Evolutionary conservation across 441 rosid genomes (phyloP), one percentile per base, ranked within the genome.

Genomic region (Metrosideros polymorpha): DNA sequence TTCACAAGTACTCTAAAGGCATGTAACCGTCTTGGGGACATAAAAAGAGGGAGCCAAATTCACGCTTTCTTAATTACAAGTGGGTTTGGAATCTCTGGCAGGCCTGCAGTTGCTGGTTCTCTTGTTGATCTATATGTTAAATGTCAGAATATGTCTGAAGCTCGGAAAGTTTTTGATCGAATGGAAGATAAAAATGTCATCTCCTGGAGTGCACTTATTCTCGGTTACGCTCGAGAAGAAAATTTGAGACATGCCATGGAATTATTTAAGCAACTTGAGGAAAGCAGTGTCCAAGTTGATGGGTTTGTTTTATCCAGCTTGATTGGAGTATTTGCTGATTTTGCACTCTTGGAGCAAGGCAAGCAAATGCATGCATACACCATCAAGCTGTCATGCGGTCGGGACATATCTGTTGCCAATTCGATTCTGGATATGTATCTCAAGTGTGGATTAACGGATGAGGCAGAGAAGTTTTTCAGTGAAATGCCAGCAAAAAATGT

Each of bases 371-470:
- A 96, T 82, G 97, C 94, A 19, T 94, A 90, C 57, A 84, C 91
- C 25, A 85, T 88, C 82, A 96, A 97, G 92, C 88, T 96, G 51
- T 95, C 95, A 18, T 90, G 92, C 77, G 96, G 99, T 82, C 90
- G 61, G 83, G 94, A 94, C 87, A 89, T 90, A 87, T 93, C 98
- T 24, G 98, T 95, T 43, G 83, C 86, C 86, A 96, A 96, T 88
- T 94, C 99, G 7, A 76, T 92, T 63, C 87, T 95, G 83, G 99
- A 97, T 87, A 94, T 97, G 99, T 97, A 97, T 88, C 95, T 97
- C 86, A 97, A 96, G 82, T 94, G 96, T 85, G 99, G 99, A 66
- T 63, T 92, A 53, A 88, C 93, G 5, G 94, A 94, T 24, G 96
- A 94, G 29, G 99, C 99, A 50, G 93, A 94, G 85, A 91, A 85